These are phyloP conservation scores for Thelonectria blattea DNA, from an alignment of 2,329 filamentous ascomycete genomes.

Conservation along the genomic window DNA sequence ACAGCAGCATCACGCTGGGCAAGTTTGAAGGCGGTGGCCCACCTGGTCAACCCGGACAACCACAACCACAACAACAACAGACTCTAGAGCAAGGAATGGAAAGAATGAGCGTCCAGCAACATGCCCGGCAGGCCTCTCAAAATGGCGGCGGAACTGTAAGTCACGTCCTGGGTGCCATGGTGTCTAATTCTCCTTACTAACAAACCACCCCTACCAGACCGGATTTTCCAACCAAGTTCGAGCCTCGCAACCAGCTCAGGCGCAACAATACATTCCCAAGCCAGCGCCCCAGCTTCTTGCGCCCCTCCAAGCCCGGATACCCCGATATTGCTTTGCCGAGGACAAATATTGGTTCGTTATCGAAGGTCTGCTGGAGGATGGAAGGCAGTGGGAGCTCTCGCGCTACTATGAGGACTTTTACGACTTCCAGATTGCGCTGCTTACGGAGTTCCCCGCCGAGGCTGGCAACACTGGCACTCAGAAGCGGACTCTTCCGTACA, in stretches of 20 bases:
- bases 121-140: constrained; percentile 36
- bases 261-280: constrained; percentile 45
- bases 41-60: constrained; percentile 44
- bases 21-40: constrained; percentile 73
- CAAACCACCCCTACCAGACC: constrained; percentile 28
- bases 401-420: constrained; percentile 99
- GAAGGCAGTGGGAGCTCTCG: constrained; percentile 88
- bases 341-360: constrained; percentile 99
- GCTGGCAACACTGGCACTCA: constrained; percentile 84
- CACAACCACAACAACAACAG: background rate
- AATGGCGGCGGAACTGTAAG: constrained; percentile 38
- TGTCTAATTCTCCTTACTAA: background rate
- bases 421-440: constrained; percentile 94
- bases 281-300: constrained; percentile 67
- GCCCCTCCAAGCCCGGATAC: constrained; percentile 83
- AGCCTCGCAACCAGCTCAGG: constrained; percentile 44
- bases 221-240: constrained; percentile 35
- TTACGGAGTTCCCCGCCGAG: constrained; percentile 90
- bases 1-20: constrained; percentile 95
- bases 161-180: background rate
- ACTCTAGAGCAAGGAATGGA: constrained; percentile 75
- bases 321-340: constrained; percentile 92
- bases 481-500: constrained; percentile 87
- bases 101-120: constrained; percentile 73
- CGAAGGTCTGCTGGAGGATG: constrained; percentile 88